phyloP scores from a whole-genome alignment of 345 rosid genomes.

The Syzygium aromaticum region DNA sequence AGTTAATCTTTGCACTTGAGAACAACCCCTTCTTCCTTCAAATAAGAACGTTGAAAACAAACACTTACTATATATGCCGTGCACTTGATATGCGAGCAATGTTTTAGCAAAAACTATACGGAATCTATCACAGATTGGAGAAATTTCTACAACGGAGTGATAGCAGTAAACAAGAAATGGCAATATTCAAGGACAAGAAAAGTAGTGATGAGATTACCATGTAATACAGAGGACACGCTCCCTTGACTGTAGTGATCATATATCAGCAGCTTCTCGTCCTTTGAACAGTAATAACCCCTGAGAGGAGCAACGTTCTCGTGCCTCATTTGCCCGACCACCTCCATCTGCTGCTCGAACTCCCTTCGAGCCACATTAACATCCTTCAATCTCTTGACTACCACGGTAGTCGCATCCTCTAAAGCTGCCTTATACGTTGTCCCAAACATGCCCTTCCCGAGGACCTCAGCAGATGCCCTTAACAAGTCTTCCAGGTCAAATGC shows the following conservation, averaged over 20 bases:
- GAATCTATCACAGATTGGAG: background rate
- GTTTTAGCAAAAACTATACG: background rate
- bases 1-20: background rate
- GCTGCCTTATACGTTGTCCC: constrained; percentile 83
- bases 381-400: constrained; percentile 85
- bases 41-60: background rate
- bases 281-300: constrained; percentile 73
- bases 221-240: constrained; percentile 62
- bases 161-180: background rate
- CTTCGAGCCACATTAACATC: constrained; percentile 50
- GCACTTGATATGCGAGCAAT: background rate
- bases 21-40: background rate
- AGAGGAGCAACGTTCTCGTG: constrained; percentile 75
- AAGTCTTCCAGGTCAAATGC: constrained; percentile 73
- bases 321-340: constrained; percentile 46
- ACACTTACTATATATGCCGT: background rate
- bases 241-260: constrained; percentile 56
- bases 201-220: constrained; percentile 36
- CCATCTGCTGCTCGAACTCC: constrained; percentile 86
- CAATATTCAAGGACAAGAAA: background rate
- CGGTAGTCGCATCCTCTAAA: constrained; percentile 67
- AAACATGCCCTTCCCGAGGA: constrained; percentile 76
- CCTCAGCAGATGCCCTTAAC: constrained; percentile 89
- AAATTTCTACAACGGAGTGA: background rate
- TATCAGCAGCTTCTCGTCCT: constrained; percentile 88